These are phyloP conservation scores for Trametes pubescens DNA, from an alignment of 1,284 basidiomycete genomes.

Conservation along the genomic window DNA sequence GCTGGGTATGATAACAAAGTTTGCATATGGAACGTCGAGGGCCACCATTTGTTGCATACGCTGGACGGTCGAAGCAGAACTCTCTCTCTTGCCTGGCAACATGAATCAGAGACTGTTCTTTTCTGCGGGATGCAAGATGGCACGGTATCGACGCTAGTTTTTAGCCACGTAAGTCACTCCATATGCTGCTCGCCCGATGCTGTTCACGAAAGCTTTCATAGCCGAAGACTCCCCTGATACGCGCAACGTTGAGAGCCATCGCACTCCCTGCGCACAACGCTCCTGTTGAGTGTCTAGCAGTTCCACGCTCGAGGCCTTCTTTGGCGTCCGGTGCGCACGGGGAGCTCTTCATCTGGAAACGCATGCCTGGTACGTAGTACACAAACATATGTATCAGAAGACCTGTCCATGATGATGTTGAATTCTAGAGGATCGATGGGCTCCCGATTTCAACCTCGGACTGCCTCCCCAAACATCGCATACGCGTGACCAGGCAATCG, in stretches of 20 bases:
- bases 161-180: not conserved
- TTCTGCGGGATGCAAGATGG: constrained; percentile 3
- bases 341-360: not conserved
- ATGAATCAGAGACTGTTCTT: not conserved
- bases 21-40: not conserved
- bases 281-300: not conserved
- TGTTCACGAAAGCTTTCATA: not conserved
- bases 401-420: not conserved
- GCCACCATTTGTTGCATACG: not conserved
- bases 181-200: not conserved
- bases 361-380: not conserved
- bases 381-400: too few relatives aligned
- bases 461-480: not conserved
- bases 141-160: not conserved
- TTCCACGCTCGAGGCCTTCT: not conserved
- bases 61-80: not conserved
- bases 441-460: not conserved
- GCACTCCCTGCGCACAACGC: not conserved
- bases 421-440: not conserved
- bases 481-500: not conserved
- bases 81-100: not conserved
- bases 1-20: not conserved
- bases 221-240: not conserved
- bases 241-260: not conserved
- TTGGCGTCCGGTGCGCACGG: constrained; percentile 1